Base-by-base conservation (phyloP, 192 early-diverging fungal species). In the Gaertneriomyces semiglobifer region DNA sequence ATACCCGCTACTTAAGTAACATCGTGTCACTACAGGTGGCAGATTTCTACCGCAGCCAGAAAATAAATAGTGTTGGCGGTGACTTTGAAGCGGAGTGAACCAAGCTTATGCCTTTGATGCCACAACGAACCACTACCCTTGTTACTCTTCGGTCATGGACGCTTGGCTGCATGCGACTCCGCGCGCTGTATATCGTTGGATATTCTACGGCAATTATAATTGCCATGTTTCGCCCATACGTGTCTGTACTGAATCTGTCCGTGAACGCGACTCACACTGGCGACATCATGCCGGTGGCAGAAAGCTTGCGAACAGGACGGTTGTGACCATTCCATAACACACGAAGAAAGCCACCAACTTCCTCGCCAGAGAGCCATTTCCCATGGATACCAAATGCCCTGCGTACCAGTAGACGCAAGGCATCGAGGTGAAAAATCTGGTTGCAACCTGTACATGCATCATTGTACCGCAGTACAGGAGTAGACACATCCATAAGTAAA, bases 401-500 rank as follows among this genome's bases (percentile, higher is more conserved):
- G 86, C 81, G 70, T 80, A 91, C 92, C 92, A 94, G 63, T 91
- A 93, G 33, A 94, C 75, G 4, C 75, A 74, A 1, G 94, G 94
- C 55, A 89, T 55, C 18, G 82, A 88, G 0, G 93, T 90, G 61
- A 93, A 92, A 44, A 93, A 91, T 4, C 94, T 80, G 11, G 87
- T 89, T 44, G 93, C 89, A 4, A 96, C 82, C 78, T 96, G 94
- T n/a, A 96, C 82, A 62, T 96, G 92, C 88, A 93, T 93, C 46
- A 79, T 85, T 1, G 86, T 87, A 8, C 79, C 60, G n/a, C 77
- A 80, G 40, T 85, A 83, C 3, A 84, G 9, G 0, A 92, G 68
- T 53, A 94, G 61, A 8, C 83, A 70, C 6, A 70, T 42, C 87
- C 89, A 91, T 38, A 96, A 74, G 44, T 89, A 88, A 42, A 92